Base-by-base conservation (phyloP, 495 filamentous ascomycete genomes). In the Penicillium desertorum region DNA sequence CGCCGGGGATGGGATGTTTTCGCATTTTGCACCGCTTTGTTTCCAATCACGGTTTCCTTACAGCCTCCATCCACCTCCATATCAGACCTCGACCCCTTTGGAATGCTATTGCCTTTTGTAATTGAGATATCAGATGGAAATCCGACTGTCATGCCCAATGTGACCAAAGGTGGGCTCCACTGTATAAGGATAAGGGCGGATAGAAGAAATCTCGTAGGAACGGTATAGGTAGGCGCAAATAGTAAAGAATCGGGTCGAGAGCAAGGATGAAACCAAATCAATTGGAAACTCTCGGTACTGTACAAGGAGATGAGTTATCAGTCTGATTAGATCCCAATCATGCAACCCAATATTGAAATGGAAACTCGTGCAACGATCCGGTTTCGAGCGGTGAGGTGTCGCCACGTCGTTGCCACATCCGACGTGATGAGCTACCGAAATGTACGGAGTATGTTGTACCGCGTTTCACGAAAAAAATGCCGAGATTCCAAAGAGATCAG, bases 1-100 rank as follows among this genome's bases (percentile, higher is more conserved):
- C 72, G 75, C 36, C 74, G 72, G 23, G 43, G 51, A 20, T 43
- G 45, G 9, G 62, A 25, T 9, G 60, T 17, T 16, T 48, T 29
- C 49, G 30, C 44, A 45, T 67, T 50, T 32, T 50, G 23, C 37
- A 48, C 5, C 2, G 51, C 25, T 23, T 60, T 43, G 16, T 63
- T 64, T 32, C 54, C 62, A 7, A 60, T 42, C 43, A 63, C 55
- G 34, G 59, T 59, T 41, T 63, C 61, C 10, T 64, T 62, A 17
- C 53, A 45, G 19, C 63, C 62, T 54, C 60, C 59, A 47, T 75
- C 71, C 52, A 71, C 62, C 37, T 72, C 72, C 71, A 75, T 76
- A 45, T 62, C 66, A 52, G 57, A 9, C 56, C 46, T 58, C 52
- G 41, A 17, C 52, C 49, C 51, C 50, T 66, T 67, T 19, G 60